These are phyloP conservation scores for Trichoderma brevicompactum DNA, from an alignment of 2,329 filamentous ascomycete species.

Conservation along the genomic window DNA sequence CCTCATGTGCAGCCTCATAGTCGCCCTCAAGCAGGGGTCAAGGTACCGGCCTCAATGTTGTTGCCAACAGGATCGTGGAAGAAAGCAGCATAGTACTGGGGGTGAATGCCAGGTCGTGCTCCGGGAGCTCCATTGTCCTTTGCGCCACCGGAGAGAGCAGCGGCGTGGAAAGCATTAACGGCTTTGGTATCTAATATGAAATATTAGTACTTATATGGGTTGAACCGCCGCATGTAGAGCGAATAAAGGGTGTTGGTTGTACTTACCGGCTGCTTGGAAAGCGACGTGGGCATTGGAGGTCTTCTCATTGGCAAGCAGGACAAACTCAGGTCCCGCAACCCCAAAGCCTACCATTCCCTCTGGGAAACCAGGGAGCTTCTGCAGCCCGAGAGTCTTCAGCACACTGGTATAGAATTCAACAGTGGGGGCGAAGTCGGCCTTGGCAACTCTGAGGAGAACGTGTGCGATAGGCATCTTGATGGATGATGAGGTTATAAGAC, in stretches of 20 bases:
- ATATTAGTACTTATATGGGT: background rate
- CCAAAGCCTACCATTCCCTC: slow-evolving; percentile 24
- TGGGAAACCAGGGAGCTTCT: slow-evolving; percentile 22
- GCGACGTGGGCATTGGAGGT: slow-evolving; percentile 13
- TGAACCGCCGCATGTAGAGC: background rate
- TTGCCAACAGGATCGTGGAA: slow-evolving; percentile 51
- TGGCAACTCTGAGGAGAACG: slow-evolving; percentile 23
- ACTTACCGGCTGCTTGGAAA: slow-evolving; percentile 22
- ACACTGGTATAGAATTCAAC: slow-evolving; percentile 11
- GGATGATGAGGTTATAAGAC: background rate
- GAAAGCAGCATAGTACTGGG: slow-evolving; percentile 52
- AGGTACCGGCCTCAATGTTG: slow-evolving; percentile 47
- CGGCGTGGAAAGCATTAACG: slow-evolving; percentile 49
- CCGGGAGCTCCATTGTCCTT: slow-evolving; percentile 52
- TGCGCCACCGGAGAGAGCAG: slow-evolving; percentile 46
- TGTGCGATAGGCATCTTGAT: slow-evolving; percentile 25
- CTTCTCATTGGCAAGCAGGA: slow-evolving; percentile 5
- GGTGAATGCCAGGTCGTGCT: slow-evolving; percentile 44
- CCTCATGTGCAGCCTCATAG: background rate
- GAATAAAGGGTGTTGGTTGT: slow-evolving; percentile 36
- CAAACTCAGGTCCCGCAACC: slow-evolving; percentile 13
- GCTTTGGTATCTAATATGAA: slow-evolving; percentile 39
- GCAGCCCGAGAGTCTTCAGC: slow-evolving; percentile 21
- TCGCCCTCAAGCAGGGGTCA: slow-evolving; percentile 36
- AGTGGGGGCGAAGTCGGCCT: slow-evolving; percentile 7